Evolutionary conservation across 2,329 filamentous ascomycete species (phyloP).

Genomic region (Penicillium sp.): DNA sequence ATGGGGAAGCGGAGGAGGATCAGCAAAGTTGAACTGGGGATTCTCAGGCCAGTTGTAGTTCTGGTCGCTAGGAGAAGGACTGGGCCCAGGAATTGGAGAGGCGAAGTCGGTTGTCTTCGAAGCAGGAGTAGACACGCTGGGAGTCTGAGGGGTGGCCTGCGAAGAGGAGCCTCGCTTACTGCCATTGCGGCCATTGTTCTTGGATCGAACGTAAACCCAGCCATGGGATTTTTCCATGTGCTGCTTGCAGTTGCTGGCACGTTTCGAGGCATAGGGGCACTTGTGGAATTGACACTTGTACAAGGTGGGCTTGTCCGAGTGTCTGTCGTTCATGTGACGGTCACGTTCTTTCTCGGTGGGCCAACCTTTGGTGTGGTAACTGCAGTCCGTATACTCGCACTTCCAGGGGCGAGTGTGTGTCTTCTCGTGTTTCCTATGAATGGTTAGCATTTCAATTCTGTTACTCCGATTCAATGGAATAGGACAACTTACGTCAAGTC

Average conservation of each 20-base stretch:
- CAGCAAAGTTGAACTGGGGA: constrained; percentile 23
- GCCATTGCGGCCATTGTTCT: constrained; percentile 70
- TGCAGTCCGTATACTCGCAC: constrained; percentile 72
- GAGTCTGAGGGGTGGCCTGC: constrained; percentile 51
- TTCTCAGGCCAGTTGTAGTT: constrained; percentile 12
- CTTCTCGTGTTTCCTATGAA: constrained; percentile 76
- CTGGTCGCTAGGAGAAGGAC: constrained; percentile 22
- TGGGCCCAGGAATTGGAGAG: constrained; percentile 38
- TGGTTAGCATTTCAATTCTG: constrained; percentile 6
- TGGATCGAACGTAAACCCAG: constrained; percentile 83
- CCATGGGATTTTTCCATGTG: constrained; percentile 97
- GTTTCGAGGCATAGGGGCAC: constrained; percentile 90
- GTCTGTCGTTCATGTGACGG: constrained; percentile 92
- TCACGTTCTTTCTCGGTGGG: constrained; percentile 97
- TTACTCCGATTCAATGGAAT: neutral
- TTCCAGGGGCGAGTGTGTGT: constrained; percentile 96
- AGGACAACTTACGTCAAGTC: constrained; percentile 58
- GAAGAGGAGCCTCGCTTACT: constrained; percentile 35
- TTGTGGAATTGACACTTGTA: constrained; percentile 74
- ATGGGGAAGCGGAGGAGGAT: constrained; percentile 16
- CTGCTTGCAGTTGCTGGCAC: constrained; percentile 93
- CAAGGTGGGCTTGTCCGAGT: constrained; percentile 68
- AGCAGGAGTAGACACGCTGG: constrained; percentile 55
- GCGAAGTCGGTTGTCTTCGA: constrained; percentile 48
- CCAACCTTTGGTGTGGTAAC: constrained; percentile 83